Base-by-base conservation (phyloP, 495 filamentous ascomycete species). In the Cercophora scortea region DNA sequence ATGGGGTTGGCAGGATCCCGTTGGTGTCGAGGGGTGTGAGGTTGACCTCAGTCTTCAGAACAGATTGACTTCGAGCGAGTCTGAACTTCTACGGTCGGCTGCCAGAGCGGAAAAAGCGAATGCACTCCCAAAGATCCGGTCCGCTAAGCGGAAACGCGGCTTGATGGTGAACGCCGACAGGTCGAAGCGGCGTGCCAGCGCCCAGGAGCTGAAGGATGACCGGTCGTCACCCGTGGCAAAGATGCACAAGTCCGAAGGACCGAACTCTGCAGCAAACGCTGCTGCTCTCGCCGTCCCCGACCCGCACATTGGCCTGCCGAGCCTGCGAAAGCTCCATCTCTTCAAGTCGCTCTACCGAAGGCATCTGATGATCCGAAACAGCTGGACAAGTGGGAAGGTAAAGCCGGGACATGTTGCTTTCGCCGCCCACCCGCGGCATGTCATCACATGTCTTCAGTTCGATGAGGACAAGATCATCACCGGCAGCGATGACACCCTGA, bases 1-100 rank as follows among this genome's bases (percentile, higher is more conserved):
- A n/a, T 99, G 93, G 93, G 93, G 91, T n/a, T 99, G 92, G 89
- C 93, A 97, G 64, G 84, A 88, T 66, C 88, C 90, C 2, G 80
- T 82, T 48, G 88, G 84, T 6, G 64, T 75, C 8, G 80, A 89
- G 56, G 86, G 85, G 44, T 88, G 73, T 48, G 93, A 98, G 63
- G 78, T 81, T 52, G 91, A 98, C 66, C 71, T 96, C 15, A 86
- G 85, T 57, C 70, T 58, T 52, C 73, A 61, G 54, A 71, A 38
- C 58, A 69, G 52, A 54, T 66, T 68, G 63, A 76, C 56, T 54
- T 74, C 50, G 61, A 85, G 61, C 62, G 75, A 62, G 75, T 75
- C 56, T 43, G 71, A 77, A 45, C 67, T 76, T 13, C 54, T 66
- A 50, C 68, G 64, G 15, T 63, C 67, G 3, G 59, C 51, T 0